Conservation (phyloP, 345 rosid species). For the Melastoma malabathricum region DNA sequence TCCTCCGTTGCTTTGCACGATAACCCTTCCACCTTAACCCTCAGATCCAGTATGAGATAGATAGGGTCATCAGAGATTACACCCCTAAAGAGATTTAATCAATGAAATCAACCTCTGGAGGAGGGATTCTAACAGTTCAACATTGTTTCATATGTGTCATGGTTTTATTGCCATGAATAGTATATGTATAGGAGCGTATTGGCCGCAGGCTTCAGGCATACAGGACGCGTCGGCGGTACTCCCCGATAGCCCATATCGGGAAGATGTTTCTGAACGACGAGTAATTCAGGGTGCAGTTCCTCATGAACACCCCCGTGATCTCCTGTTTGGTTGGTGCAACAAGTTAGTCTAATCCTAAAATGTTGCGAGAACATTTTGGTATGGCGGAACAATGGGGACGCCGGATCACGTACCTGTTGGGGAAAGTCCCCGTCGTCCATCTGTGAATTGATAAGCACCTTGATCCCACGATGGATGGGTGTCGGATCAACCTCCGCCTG, state of each 20-base stretch:
- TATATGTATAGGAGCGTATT: too few relatives aligned
- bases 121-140: too few relatives aligned
- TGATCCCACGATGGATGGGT: constrained; percentile 30
- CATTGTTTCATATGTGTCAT: too few relatives aligned
- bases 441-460: constrained; percentile 31
- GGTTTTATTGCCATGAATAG: too few relatives aligned
- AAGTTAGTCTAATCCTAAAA: not conserved
- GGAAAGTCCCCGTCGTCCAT: constrained; percentile 53
- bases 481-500: constrained; percentile 23
- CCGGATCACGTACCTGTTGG: constrained; percentile 19
- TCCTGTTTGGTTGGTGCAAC: constrained; percentile 12
- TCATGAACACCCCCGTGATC: constrained; percentile 31
- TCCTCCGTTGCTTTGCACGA: too few relatives aligned
- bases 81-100: too few relatives aligned
- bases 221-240: constrained; percentile 18
- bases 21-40: too few relatives aligned
- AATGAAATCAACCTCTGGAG: too few relatives aligned
- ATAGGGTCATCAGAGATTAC: too few relatives aligned
- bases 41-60: too few relatives aligned
- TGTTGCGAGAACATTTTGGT: not conserved
- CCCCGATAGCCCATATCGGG: constrained; percentile 41
- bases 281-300: constrained; percentile 33
- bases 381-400: not conserved
- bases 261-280: constrained; percentile 33
- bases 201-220: constrained; percentile 2